Base-by-base conservation (phyloP, 495 filamentous ascomycete species). In the Podospora pseudocomata region DNA sequence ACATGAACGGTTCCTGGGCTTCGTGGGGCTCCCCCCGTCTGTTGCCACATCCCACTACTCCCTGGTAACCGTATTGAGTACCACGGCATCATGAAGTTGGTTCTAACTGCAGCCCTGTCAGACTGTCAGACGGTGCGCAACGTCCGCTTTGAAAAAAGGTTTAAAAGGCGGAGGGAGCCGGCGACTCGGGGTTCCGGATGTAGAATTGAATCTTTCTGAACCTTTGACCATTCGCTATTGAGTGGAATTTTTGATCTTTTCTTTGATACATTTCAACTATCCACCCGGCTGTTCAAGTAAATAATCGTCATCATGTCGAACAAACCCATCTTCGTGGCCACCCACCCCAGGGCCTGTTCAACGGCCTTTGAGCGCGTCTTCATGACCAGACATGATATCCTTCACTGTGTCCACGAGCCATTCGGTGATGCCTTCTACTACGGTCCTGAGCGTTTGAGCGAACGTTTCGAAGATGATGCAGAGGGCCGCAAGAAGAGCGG, bases 321-420 rank as follows among this genome's bases (percentile, higher is more conserved):
- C 73, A 94, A 90, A 74, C 91, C 93, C 55, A 91, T 99, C 74
- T 97, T 97, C 72, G 86, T 96, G 61, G 94, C 90, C 26, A 97
- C 95, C 65, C 95, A 98, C 79, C 95, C 95, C 5, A 85, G 95
- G 73, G 90, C 95, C 67, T 96, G 92, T 80, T 97, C 93, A 9
- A 97, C 95, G 23, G 95, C 94, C 0, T 99, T 97, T 80, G 95
- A 99, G 81, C 84, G 94, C 74, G 95, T 97, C 68, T 97, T 99
- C 77, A 97, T 99, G 95, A 97, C 94, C 69, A 88, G 91, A 68
- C 82, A 83, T 28, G 90, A 94, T 69, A 89, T 83, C 27, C 85
- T 99, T 32, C 81, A 87, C 70, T 96, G 92, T 77, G 79, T 94
- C 71, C 95, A 99, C 76, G 95, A 99, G 78, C 95, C 95, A 1